phyloP scores from a whole-genome alignment of 2,329 filamentous ascomycete species.

The Thelonectria blattea region DNA sequence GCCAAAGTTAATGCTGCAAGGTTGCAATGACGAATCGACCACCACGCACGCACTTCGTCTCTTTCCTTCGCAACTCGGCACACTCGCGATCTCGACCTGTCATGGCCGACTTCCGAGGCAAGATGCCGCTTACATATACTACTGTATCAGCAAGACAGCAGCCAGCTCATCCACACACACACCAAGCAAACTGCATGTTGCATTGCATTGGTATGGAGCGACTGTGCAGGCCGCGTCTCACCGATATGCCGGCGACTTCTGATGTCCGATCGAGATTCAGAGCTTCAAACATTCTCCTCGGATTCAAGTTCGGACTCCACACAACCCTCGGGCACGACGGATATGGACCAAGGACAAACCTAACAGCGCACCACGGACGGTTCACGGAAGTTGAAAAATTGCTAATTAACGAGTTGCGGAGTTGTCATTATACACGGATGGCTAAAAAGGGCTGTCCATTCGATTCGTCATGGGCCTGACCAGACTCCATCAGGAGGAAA shows the following conservation, averaged over 20 bases:
- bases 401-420: background rate
- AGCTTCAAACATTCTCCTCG: background rate
- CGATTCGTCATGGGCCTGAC: background rate
- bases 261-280: conserved; percentile 2
- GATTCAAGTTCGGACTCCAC: conserved; percentile 5
- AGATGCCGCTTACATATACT: background rate
- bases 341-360: conserved; percentile 6
- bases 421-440: background rate
- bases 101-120: conserved; percentile 1
- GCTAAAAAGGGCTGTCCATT: background rate
- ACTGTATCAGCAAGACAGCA: background rate
- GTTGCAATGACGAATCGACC: background rate
- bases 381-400: background rate
- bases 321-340: conserved; percentile 2
- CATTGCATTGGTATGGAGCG: background rate
- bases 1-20: background rate
- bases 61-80: background rate
- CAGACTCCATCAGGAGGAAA: background rate
- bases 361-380: background rate
- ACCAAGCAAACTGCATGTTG: background rate
- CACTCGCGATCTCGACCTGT: background rate
- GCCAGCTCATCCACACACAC: too few species aligned
- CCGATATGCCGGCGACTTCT: background rate
- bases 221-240: too few species aligned
- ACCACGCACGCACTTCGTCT: background rate